These are phyloP conservation scores for Pseudogymnoascus sp. DNA, from an alignment of 2,329 filamentous ascomycete species.

Conservation along the genomic window DNA sequence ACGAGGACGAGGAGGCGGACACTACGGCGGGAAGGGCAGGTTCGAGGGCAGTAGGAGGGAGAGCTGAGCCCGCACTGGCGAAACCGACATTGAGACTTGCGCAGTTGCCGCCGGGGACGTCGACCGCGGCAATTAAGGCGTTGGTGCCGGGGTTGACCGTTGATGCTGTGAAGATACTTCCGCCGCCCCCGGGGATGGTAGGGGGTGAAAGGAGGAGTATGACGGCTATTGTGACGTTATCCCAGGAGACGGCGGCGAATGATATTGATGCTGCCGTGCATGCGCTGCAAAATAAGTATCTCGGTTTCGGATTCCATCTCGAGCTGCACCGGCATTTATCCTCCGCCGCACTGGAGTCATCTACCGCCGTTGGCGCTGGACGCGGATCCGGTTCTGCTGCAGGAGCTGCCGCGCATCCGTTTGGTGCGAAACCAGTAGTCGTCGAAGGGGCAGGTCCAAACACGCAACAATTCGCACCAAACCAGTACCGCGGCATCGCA, in stretches of 20 bases:
- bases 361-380: slow-evolving; percentile 26
- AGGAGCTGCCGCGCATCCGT: slow-evolving; percentile 52
- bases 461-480: slow-evolving; percentile 31
- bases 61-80: slow-evolving; percentile 50
- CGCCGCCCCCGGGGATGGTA: slow-evolving; percentile 38
- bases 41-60: slow-evolving; percentile 15
- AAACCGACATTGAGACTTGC: slow-evolving; percentile 55
- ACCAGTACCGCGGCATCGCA: slow-evolving; percentile 58
- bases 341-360: slow-evolving; percentile 54
- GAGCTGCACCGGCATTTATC: slow-evolving; percentile 75
- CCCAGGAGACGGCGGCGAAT: slow-evolving; percentile 69
- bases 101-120: slow-evolving; percentile 52
- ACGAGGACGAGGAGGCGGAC: slow-evolving; percentile 42
- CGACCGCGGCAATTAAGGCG: slow-evolving; percentile 50
- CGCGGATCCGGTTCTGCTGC: slow-evolving; percentile 25
- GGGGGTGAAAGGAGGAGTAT: slow-evolving; percentile 56
- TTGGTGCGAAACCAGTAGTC: slow-evolving; percentile 62
- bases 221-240: slow-evolving; percentile 71
- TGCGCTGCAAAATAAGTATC: slow-evolving; percentile 69
- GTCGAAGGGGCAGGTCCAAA: slow-evolving; percentile 37
- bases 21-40: slow-evolving; percentile 27
- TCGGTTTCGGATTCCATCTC: slow-evolving; percentile 77
- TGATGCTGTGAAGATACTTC: slow-evolving; percentile 63
- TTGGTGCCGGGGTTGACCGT: slow-evolving; percentile 55
- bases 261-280: slow-evolving; percentile 78